These are phyloP conservation scores for Calonectria hongkongensis DNA, from an alignment of 2,329 filamentous ascomycete genomes.

Conservation along the genomic window DNA sequence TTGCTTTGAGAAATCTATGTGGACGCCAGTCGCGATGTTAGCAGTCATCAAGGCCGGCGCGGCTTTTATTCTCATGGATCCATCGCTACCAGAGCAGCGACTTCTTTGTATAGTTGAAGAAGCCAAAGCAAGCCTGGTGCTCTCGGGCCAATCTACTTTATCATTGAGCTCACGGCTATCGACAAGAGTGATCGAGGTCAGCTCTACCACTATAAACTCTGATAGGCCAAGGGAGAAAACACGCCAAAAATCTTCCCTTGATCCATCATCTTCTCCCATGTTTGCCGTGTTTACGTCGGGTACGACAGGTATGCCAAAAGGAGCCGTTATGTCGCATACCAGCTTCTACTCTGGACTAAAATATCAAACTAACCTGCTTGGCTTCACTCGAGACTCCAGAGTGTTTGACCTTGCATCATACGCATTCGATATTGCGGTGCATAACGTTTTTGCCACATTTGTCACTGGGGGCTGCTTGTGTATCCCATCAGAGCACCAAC, in stretches of 20 bases:
- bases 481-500: constrained; percentile 21
- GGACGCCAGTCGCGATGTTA: constrained; percentile 50
- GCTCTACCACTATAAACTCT: no score
- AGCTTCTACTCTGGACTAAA: constrained; percentile 33
- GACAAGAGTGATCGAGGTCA: neutral
- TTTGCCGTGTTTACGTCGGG: constrained; percentile 53
- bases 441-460: constrained; percentile 37
- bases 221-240: neutral
- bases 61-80: constrained; percentile 48
- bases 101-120: constrained; percentile 35
- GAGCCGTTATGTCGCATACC: constrained; percentile 40
- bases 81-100: constrained; percentile 36
- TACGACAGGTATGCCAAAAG: constrained; percentile 52
- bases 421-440: constrained; percentile 41
- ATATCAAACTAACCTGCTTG: constrained; percentile 40
- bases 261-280: constrained; percentile 9
- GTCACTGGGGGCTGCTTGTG: constrained; percentile 42
- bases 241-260: neutral
- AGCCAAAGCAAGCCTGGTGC: neutral
- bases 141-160: neutral
- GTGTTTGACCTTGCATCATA: constrained; percentile 41
- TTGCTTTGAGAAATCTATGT: constrained; percentile 51
- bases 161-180: neutral
- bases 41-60: constrained; percentile 53
- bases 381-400: neutral